Conservation (phyloP, 345 rosid species). For the Citrus sp. region DNA sequence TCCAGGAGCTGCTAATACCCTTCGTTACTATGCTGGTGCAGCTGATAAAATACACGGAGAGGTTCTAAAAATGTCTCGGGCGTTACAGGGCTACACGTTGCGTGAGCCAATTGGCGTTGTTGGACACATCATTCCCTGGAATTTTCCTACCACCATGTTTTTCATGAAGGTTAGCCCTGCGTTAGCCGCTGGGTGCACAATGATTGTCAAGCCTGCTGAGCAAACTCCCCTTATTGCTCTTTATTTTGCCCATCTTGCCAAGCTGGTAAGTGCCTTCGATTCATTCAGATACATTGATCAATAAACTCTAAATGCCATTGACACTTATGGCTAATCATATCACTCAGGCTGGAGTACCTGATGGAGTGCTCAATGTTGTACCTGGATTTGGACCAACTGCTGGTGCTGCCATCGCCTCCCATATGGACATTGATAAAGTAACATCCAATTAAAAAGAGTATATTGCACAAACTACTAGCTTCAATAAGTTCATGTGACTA, state of each 20-base stretch:
- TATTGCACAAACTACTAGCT: too few relatives aligned
- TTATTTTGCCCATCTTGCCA: constrained; percentile 59
- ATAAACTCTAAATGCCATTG: background rate
- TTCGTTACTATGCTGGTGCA: constrained; percentile 82
- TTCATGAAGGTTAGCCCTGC: constrained; percentile 64
- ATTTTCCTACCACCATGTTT: constrained; percentile 65
- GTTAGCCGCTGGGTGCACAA: constrained; percentile 87
- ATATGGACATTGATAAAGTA: constrained; percentile 92
- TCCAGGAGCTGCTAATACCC: constrained; percentile 29
- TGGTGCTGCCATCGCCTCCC: constrained; percentile 72
- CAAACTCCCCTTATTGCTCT: constrained; percentile 89
- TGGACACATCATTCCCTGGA: constrained; percentile 89
- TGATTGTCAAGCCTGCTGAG: constrained; percentile 87
- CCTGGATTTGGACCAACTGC: constrained; percentile 74
- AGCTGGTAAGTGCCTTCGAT: constrained; percentile 27
- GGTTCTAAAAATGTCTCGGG: constrained; percentile 53
- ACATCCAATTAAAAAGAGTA: too few relatives aligned
- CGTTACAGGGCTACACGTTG: constrained; percentile 66
- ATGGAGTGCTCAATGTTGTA: constrained; percentile 79
- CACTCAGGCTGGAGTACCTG: constrained; percentile 77
- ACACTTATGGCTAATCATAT: background rate
- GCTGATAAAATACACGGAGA: constrained; percentile 91
- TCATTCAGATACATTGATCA: background rate
- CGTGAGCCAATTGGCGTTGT: constrained; percentile 83
- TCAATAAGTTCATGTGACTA: background rate